Percentiles rank a stretch among this genome's conserved stretches.
Evolutionary conservation across 2,329 filamentous ascomycete species (phyloP).

Genomic region (Pyrenophora teres): DNA sequence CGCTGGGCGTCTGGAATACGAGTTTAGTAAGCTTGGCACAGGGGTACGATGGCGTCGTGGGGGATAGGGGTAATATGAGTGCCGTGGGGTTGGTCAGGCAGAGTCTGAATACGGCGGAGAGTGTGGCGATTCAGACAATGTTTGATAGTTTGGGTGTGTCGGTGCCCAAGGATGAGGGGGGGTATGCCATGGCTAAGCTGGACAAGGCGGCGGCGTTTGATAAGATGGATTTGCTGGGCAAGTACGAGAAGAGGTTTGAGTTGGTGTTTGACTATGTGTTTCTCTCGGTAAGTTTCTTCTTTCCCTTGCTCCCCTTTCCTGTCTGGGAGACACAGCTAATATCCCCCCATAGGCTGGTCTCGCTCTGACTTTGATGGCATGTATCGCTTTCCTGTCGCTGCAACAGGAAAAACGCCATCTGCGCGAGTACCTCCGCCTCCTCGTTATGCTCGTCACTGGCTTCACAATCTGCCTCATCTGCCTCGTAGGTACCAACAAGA

Average conservation of each 20-base stretch:
- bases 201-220: neutral
- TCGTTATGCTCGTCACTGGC: conserved; percentile 26
- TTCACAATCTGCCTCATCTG: conserved; percentile 31
- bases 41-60: conserved; percentile 13
- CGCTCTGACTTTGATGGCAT: conserved; percentile 27
- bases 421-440: conserved; percentile 26
- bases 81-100: neutral
- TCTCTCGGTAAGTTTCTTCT: conserved; percentile 17
- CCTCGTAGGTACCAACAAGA: conserved; percentile 22
- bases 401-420: conserved; percentile 24
- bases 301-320: too few species aligned
- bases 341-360: conserved; percentile 28
- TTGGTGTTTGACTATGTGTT: conserved; percentile 25
- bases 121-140: conserved; percentile 21
- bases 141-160: conserved; percentile 33
- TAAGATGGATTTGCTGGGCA: neutral
- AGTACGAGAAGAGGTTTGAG: conserved; percentile 30
- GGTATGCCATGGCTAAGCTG: neutral
- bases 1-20: conserved; percentile 11
- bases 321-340: too few species aligned
- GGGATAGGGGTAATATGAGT: conserved; percentile 21
- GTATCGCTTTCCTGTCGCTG: conserved; percentile 37
- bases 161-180: conserved; percentile 13
- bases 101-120: conserved; percentile 1
- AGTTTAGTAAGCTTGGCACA: conserved; percentile 1